These are phyloP conservation scores for Syzygium jambos DNA, from an alignment of 345 rosid genomes.

Conservation along the genomic window DNA sequence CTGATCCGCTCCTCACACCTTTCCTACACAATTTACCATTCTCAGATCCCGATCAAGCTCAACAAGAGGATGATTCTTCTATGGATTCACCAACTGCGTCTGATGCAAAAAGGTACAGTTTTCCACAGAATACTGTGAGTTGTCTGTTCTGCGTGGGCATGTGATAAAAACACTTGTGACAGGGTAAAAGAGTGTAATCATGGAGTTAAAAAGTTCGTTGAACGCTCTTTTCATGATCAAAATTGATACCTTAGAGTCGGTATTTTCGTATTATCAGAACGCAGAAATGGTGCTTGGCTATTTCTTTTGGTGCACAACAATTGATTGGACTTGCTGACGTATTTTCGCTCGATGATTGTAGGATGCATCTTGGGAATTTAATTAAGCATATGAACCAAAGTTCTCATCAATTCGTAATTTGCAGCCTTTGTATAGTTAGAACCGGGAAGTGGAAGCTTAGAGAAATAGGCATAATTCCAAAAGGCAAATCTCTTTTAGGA, in stretches of 20 bases:
- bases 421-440: neutral
- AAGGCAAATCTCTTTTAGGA: neutral
- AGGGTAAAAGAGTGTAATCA: neutral
- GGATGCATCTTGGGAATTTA: neutral
- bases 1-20: conserved; percentile 41
- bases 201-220: neutral
- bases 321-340: neutral
- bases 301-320: neutral
- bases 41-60: conserved; percentile 10
- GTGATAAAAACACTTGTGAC: neutral
- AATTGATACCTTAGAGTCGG: neutral
- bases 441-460: neutral
- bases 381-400: neutral
- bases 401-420: neutral
- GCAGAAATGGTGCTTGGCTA: neutral
- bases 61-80: conserved; percentile 15
- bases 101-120: conserved; percentile 26
- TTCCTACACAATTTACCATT: conserved; percentile 21
- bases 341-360: neutral
- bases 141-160: neutral
- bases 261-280: neutral
- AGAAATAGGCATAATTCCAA: neutral
- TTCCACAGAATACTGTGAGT: neutral
- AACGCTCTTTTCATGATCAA: neutral
- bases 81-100: conserved; percentile 2